Conservation (phyloP, 1,284 basidiomycete genomes). For the Boletus semigastroideus region DNA sequence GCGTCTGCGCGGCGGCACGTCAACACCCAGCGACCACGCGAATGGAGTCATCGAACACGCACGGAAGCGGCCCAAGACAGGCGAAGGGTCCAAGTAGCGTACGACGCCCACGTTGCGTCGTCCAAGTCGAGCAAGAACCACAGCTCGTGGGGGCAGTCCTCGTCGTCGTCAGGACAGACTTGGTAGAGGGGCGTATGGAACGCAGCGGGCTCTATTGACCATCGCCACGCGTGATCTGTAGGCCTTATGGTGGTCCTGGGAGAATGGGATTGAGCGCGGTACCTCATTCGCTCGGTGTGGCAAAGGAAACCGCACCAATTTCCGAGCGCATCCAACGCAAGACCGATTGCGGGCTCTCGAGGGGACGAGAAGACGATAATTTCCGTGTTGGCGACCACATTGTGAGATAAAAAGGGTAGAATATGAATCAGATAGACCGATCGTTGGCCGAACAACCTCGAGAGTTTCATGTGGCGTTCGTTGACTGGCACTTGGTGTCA, state of each 20-base stretch:
- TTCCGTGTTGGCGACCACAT: slow-evolving; percentile 57
- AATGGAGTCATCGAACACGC: slow-evolving; percentile 27
- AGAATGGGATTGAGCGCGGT: slow-evolving; percentile 11
- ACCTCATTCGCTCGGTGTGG: slow-evolving; percentile 26
- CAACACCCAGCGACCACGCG: neutral
- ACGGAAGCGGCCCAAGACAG: slow-evolving; percentile 69
- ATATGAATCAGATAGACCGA: slow-evolving; percentile 18
- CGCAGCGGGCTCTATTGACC: slow-evolving; percentile 45
- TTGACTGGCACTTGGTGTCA: slow-evolving; percentile 13
- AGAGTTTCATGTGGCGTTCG: slow-evolving; percentile 22
- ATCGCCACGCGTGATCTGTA: slow-evolving; percentile 31
- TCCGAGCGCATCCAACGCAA: slow-evolving; percentile 31
- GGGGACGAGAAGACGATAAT: slow-evolving; percentile 56
- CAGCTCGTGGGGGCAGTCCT: slow-evolving; percentile 48
- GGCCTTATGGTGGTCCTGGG: slow-evolving; percentile 35
- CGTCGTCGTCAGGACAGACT: slow-evolving; percentile 33
- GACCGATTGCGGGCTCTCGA: slow-evolving; percentile 19
- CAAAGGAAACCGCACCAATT: slow-evolving; percentile 39
- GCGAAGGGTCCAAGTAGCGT: slow-evolving; percentile 56
- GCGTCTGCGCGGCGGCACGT: slow-evolving; percentile 24
- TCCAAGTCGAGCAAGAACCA: slow-evolving; percentile 60
- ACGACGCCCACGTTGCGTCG: slow-evolving; percentile 42
- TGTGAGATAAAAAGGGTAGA: slow-evolving; percentile 27
- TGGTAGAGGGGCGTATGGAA: slow-evolving; percentile 37
- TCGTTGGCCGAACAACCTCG: slow-evolving; percentile 8